Conservation (phyloP, 768 basidiomycete species). For the Termitomyces sp. region DNA sequence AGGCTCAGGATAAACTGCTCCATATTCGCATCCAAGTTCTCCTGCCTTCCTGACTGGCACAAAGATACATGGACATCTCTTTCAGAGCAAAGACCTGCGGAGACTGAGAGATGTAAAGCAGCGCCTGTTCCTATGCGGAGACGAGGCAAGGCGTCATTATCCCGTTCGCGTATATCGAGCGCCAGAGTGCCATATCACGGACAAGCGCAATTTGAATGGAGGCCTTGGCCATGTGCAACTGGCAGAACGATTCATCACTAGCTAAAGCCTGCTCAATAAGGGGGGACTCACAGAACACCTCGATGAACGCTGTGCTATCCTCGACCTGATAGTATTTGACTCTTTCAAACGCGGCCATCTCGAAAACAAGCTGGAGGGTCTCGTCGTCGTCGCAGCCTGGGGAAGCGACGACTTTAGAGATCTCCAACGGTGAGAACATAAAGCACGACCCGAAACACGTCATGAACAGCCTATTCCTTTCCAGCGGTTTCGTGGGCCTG, state of each 20-base stretch:
- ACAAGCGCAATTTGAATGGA: background rate
- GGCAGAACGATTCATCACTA: background rate
- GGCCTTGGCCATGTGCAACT: background rate
- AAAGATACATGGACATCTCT: background rate
- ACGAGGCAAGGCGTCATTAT: background rate
- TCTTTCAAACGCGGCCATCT: slow-evolving; percentile 6
- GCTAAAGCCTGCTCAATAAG: background rate
- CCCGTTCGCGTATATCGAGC: background rate
- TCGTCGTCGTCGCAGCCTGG: slow-evolving; percentile 1
- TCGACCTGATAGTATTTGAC: slow-evolving; percentile 4
- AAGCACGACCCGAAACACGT: background rate
- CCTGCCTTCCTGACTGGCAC: background rate
- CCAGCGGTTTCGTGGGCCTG: background rate
- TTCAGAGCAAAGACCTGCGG: background rate
- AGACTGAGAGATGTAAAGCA: background rate
- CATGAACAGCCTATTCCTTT: slow-evolving; percentile 6
- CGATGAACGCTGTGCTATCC: slow-evolving; percentile 9
- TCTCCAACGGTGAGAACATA: background rate
- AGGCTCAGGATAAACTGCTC: background rate
- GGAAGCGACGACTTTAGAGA: slow-evolving; percentile 3
- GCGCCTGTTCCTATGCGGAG: background rate
- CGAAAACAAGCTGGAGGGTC: slow-evolving; percentile 1
- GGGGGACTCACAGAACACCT: slow-evolving; percentile 12
- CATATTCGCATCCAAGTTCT: background rate
- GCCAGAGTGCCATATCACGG: background rate